These are phyloP conservation scores for Solioccasus polychromus DNA, from an alignment of 768 basidiomycete species.

Conservation along the genomic window DNA sequence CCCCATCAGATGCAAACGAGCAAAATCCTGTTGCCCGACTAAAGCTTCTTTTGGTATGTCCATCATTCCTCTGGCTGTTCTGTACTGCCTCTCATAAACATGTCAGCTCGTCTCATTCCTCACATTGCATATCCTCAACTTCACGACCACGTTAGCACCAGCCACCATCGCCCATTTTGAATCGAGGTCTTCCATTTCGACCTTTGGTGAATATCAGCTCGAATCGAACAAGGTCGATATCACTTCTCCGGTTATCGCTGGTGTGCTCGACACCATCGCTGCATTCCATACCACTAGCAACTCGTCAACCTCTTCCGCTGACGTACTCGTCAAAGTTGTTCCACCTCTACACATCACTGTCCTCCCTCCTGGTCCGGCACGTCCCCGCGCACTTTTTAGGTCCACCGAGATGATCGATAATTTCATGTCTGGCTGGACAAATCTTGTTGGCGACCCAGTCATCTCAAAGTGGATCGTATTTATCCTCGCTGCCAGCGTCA, in stretches of 20 bases:
- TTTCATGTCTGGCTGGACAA: slow-evolving; percentile 90
- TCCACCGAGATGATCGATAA: slow-evolving; percentile 65
- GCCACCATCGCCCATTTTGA: slow-evolving; percentile 49
- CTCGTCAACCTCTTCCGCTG: slow-evolving; percentile 24
- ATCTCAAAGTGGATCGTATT: slow-evolving; percentile 94
- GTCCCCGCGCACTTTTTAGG: slow-evolving; percentile 31
- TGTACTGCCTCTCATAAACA: slow-evolving; percentile 1
- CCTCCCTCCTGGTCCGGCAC: slow-evolving; percentile 31
- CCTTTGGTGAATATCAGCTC: slow-evolving; percentile 13
- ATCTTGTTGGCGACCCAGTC: slow-evolving; percentile 90
- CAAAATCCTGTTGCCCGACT: slow-evolving; percentile 84
- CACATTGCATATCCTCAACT: slow-evolving; percentile 86
- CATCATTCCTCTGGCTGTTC: background rate
- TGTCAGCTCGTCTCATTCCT: slow-evolving; percentile 84
- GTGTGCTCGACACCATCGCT: slow-evolving; percentile 57
- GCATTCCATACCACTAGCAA: slow-evolving; percentile 22
- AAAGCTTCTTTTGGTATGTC: slow-evolving; percentile 78
- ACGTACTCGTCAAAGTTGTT: slow-evolving; percentile 58
- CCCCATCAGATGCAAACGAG: slow-evolving; percentile 43
- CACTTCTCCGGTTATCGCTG: slow-evolving; percentile 54
- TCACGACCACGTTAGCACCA: slow-evolving; percentile 85
- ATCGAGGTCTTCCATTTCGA: slow-evolving; percentile 16
- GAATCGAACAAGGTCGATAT: slow-evolving; percentile 65
- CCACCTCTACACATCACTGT: slow-evolving; percentile 59
- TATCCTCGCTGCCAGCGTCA: slow-evolving; percentile 78